Conservation (phyloP, 129 eudicot genomes). For the Helianthus tuberosus region DNA sequence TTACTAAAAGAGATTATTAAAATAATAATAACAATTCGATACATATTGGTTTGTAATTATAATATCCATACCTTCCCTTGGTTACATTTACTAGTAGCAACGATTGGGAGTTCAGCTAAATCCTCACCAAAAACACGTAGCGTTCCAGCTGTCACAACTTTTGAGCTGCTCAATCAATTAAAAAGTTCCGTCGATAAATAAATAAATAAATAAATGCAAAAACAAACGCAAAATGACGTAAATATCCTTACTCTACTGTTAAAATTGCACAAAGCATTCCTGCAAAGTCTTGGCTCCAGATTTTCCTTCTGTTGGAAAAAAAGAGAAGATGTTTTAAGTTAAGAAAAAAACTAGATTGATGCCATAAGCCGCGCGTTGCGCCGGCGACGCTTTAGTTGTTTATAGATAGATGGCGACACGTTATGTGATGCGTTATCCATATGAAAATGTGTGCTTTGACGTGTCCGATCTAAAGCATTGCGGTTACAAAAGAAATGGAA, state of each 20-base stretch:
- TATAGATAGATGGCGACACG: too few species aligned
- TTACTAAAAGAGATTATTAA: background rate
- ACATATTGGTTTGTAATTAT: background rate
- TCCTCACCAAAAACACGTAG: constrained; percentile 79
- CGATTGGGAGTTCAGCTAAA: constrained; percentile 91
- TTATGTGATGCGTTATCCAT: too few species aligned
- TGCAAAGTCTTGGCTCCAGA: constrained; percentile 82
- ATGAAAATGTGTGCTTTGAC: too few species aligned
- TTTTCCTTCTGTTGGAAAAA: constrained; percentile 64
- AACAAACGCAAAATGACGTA: background rate
- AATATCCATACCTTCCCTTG: constrained; percentile 75
- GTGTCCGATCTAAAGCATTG: too few species aligned
- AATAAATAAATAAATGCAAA: background rate
- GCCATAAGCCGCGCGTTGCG: too few species aligned
- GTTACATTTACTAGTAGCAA: constrained; percentile 72
- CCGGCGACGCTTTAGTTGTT: too few species aligned
- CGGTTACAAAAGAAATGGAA: too few species aligned
- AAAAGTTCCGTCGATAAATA: background rate
- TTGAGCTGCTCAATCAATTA: constrained; percentile 58
- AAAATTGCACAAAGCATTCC: constrained; percentile 92
- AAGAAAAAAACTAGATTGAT: background rate
- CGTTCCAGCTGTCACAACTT: constrained; percentile 80
- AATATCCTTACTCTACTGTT: constrained; percentile 65
- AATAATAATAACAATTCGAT: background rate
- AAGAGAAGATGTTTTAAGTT: background rate